A percentile compares a stretch with the other conserved stretches of the same genome.
Evolutionary conservation across 805 yeast species (phyloP).

Genomic region (Sugiyamaella chiloensis): DNA sequence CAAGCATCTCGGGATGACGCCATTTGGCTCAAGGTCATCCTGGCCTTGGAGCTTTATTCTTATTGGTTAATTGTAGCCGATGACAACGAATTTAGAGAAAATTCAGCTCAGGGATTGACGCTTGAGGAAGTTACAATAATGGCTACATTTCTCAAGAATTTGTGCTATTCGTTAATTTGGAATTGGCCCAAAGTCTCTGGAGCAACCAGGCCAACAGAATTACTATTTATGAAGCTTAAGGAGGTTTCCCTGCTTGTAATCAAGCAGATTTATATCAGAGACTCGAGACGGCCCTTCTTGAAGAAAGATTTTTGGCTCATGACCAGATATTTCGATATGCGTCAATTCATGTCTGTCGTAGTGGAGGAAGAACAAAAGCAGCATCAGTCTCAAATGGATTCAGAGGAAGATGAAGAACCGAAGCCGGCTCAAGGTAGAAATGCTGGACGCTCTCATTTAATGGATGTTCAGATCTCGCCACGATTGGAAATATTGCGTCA

Average conservation of each 20-base stretch:
- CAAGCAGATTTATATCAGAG: conserved; percentile 62
- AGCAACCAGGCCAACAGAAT: not conserved
- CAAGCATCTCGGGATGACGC: not conserved
- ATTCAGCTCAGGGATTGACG: conserved; percentile 40
- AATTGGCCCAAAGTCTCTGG: conserved; percentile 22
- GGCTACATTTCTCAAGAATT: conserved; percentile 46
- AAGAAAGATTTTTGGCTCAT: conserved; percentile 54
- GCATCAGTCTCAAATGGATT: conserved; percentile 20
- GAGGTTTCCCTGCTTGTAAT: conserved; percentile 49
- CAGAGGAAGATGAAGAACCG: conserved; percentile 26
- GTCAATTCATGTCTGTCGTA: conserved; percentile 38
- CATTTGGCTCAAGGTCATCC: conserved; percentile 36
- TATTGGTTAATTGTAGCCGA: conserved; percentile 65
- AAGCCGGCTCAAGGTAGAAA: conserved; percentile 20
- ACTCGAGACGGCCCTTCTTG: conserved; percentile 57
- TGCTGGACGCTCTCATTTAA: not conserved
- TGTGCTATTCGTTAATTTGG: conserved; percentile 52
- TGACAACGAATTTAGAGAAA: conserved; percentile 55
- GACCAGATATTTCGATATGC: conserved; percentile 33
- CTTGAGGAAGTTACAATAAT: conserved; percentile 40
- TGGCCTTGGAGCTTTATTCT: conserved; percentile 61
- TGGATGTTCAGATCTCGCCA: conserved; percentile 20
- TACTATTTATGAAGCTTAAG: conserved; percentile 25
- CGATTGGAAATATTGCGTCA: conserved; percentile 51
- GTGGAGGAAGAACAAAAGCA: conserved; percentile 44